A percentile compares a stretch with the other conserved stretches of the same genome.
phyloP scores from a whole-genome alignment of 164 flowering plant genomes.

The Litsea cubeba region DNA sequence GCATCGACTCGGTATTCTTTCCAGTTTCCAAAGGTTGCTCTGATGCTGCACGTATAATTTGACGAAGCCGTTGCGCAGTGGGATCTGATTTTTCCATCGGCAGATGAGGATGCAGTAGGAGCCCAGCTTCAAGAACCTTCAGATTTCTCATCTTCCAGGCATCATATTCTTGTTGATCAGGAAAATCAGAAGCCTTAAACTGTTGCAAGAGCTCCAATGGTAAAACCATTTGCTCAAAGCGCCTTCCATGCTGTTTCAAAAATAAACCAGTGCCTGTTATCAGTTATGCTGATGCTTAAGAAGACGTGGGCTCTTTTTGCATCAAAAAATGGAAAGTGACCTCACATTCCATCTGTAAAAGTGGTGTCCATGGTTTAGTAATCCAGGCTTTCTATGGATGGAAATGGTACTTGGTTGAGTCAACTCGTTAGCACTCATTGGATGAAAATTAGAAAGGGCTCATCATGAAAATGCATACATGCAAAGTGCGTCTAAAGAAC shows the following conservation, averaged over 20 bases:
- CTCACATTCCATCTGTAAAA: no score
- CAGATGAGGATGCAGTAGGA: conserved; percentile 63
- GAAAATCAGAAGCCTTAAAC: conserved; percentile 67
- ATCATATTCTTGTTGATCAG: conserved; percentile 59
- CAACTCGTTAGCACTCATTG: not conserved
- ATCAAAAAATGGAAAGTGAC: no score
- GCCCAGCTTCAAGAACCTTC: conserved; percentile 79
- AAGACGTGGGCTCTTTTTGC: not conserved
- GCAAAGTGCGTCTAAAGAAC: no score
- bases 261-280: not conserved
- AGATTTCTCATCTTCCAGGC: conserved; percentile 68
- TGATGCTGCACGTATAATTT: conserved; percentile 48
- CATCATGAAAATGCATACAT: no score
- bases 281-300: not conserved
- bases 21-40: conserved; percentile 68
- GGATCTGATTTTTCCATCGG: conserved; percentile 43
- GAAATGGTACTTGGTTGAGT: not conserved
- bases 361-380: no score
- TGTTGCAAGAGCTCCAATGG: conserved; percentile 88
- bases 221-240: conserved; percentile 65
- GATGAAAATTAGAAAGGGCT: no score
- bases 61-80: conserved; percentile 44
- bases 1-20: conserved; percentile 59
- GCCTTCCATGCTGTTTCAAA: conserved; percentile 67
- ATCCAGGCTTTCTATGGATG: not conserved